Evolutionary conservation across 345 rosid genomes (phyloP), one percentile per base, ranked within the genome.

Genomic region (Isatis tinctoria): DNA sequence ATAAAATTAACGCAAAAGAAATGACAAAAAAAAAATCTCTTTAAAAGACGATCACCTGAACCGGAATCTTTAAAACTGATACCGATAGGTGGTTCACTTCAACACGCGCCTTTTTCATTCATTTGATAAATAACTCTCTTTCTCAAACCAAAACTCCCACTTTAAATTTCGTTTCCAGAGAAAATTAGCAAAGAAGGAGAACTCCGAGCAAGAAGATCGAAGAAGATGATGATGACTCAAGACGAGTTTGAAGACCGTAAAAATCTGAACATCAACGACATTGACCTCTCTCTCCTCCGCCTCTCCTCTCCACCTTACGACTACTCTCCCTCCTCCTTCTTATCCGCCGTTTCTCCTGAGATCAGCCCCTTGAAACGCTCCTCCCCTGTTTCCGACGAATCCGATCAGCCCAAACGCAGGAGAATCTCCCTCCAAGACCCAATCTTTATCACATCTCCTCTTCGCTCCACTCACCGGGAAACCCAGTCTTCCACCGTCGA

Each of bases 271-370:
- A 28, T 69, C 65, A 37, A 76, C 35, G 80, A 76, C 60, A 69
- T 63, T 45, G 80, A 76, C 45, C 71, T 76, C 20, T 70, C 80
- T 63, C 80, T 70, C 60, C 80, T 76, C 66, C 60, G 71, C 10
- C 71, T 76, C 61, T 26, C 70, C n/a, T 76, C 80, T 0, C 71
- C 80, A n/a, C 80, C 75, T 3, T 54, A 49, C 60, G 44, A 47
- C 39, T 11, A 48, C 73, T 47, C 49, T 22, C 62, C 2, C 20
- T 32, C 74, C 39, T 28, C 67, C 24, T 35, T 39, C 47, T 30
- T 24, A 41, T 49, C 74, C 57, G 20, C 56, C 49, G 57, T 36
- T 22, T 44, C 74, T 3, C 24, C 66, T 56, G 80, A 63, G 1
- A 26, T 9, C 71, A 70, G 60, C 35, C 71, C 80, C 8, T 61